These are phyloP conservation scores for Podaxis carcinomalis DNA, from an alignment of 768 basidiomycete species.

Conservation along the genomic window DNA sequence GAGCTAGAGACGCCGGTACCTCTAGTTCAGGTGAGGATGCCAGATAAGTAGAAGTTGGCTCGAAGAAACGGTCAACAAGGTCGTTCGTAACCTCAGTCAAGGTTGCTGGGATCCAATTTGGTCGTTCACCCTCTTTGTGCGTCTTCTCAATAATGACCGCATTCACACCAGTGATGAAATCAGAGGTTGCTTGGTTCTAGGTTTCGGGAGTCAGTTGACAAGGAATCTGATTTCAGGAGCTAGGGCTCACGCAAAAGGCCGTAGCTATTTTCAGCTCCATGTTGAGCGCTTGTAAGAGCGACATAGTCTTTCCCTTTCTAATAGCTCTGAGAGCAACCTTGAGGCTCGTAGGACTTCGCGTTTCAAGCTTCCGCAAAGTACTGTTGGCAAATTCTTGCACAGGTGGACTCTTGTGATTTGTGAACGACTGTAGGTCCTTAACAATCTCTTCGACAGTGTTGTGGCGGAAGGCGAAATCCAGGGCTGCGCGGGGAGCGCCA, in stretches of 20 bases:
- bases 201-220: slow-evolving; percentile 14
- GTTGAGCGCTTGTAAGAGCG: slow-evolving; percentile 62
- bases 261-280: slow-evolving; percentile 89
- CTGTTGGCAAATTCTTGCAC: slow-evolving; percentile 71
- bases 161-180: slow-evolving; percentile 81
- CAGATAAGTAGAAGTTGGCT: slow-evolving; percentile 42
- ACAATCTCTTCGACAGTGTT: slow-evolving; percentile 71
- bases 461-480: slow-evolving; percentile 78
- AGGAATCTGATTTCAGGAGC: slow-evolving; percentile 10
- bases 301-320: slow-evolving; percentile 59
- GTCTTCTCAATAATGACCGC: slow-evolving; percentile 50
- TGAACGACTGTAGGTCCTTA: slow-evolving; percentile 44
- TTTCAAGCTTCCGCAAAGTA: slow-evolving; percentile 57
- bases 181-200: slow-evolving; percentile 73
- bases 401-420: slow-evolving; percentile 31
- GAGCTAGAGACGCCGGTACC: slow-evolving; percentile 29
- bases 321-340: slow-evolving; percentile 85
- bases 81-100: slow-evolving; percentile 56
- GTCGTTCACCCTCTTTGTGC: slow-evolving; percentile 32
- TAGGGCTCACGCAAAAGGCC: slow-evolving; percentile 76
- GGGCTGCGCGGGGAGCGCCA: slow-evolving; percentile 64
- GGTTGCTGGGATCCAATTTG: slow-evolving; percentile 68
- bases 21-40: slow-evolving; percentile 40
- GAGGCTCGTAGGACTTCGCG: slow-evolving; percentile 88
- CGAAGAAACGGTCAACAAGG: slow-evolving; percentile 68